Evolutionary conservation across 2,329 filamentous ascomycete species (phyloP), one percentile per base, ranked within the genome.

Genomic region (Cadophora gregata): DNA sequence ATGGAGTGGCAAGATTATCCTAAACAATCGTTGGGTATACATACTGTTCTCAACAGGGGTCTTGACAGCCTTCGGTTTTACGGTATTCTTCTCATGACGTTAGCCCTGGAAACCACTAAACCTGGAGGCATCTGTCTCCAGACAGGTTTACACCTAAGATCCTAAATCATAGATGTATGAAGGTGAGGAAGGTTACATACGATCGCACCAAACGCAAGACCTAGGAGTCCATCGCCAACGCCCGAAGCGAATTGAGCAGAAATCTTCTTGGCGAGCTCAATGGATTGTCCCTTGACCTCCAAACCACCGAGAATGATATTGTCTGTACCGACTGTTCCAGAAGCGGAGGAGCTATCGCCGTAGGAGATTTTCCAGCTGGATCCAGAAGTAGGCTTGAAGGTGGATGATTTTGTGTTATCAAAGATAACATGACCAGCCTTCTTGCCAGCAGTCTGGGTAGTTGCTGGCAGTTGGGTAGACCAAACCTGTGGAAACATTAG

Each of bases 321-420:
- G 70, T 93, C 90, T 19, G 83, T 88, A 48, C 88, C 89, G 33
- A 91, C 89, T 21, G 78, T 81, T 29, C 90, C 90, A 8, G 85
- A 88, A 1, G 89, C 89, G 12, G 81, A 84, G n/a, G 88, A 91
- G 10, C 83, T 83, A 75, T 93, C 90, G 19, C 89, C 89, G 74
- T 92, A 92, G 33, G 81, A 80, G 73, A 92, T 91, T 76, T 86
- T 79, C 90, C 89, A 93, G 1, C 79, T 83, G 48, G 80, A 81
- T 45, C 81, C 82, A 0, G 76, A 71, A 21, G 80, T 69, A 10
- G 78, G 74, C 75, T 87, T 82, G 79, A 81, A 91, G 1, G 88
- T 88, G 59, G 80, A 83, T 3, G 89, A 92, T 72, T 88, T 86
- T 55, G 76, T 79, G 2, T 88, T 80, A 73, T 91, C 80, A 72